Conservation (phyloP, 2,329 filamentous ascomycete genomes). For the Penicillium sp. region DNA sequence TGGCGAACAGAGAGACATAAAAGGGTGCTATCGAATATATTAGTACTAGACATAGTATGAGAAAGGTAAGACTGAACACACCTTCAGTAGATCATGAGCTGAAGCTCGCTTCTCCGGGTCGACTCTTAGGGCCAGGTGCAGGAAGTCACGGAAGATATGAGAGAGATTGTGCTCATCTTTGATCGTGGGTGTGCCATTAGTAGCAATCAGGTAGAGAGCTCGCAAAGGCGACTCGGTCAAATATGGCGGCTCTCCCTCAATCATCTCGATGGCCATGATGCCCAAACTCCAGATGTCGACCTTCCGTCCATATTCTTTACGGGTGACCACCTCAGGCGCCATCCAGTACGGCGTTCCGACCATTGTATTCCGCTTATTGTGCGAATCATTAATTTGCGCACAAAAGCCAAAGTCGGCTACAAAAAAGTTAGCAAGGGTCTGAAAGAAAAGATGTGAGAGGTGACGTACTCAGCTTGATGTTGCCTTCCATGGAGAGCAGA, state of each 20-base stretch:
- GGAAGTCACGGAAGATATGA: constrained; percentile 83
- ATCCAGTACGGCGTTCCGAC: constrained; percentile 99
- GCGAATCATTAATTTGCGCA: constrained; percentile 94
- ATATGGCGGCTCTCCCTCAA: constrained; percentile 96
- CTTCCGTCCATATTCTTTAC: constrained; percentile 97
- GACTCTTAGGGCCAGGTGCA: constrained; percentile 91
- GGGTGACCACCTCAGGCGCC: constrained; percentile 95
- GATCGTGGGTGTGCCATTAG: constrained; percentile 91
- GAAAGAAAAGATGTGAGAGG: not conserved
- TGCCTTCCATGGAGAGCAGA: constrained; percentile 86
- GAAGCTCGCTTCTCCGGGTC: constrained; percentile 96
- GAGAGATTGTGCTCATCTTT: constrained; percentile 88
- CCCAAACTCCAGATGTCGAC: constrained; percentile 98
- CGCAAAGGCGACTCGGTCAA: constrained; percentile 91
- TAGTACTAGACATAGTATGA: constrained; percentile 8
- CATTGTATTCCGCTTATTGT: constrained; percentile 98
- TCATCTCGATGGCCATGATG: constrained; percentile 99
- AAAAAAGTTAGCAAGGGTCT: constrained; percentile 26
- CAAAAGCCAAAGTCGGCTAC: constrained; percentile 97
- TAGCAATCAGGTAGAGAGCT: constrained; percentile 93
- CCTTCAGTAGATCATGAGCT: constrained; percentile 88
- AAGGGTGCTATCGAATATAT: constrained; percentile 66
- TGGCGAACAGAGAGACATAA: constrained; percentile 77
- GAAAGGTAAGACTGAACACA: constrained; percentile 54
- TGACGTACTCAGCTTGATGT: constrained; percentile 90